Evolutionary conservation across 352 stramenopile genomes (phyloP).

Genomic region (Phytophthora agathidicida): DNA sequence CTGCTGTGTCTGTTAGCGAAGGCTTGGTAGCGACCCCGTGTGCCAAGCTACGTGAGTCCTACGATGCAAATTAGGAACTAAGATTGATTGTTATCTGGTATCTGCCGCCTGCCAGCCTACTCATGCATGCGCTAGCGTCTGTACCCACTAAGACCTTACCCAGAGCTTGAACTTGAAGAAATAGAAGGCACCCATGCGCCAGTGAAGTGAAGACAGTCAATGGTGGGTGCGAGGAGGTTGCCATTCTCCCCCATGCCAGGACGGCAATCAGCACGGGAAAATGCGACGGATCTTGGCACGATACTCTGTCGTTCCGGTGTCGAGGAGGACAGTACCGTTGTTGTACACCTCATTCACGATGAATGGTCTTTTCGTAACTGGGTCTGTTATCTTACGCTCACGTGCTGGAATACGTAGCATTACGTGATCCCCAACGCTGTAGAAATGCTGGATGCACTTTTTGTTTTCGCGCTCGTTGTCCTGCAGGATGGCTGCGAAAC

Average conservation of each 20-base stretch:
- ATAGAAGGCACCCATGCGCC: too few relatives aligned
- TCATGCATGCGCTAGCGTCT: too few relatives aligned
- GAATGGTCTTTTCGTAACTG: constrained; percentile 5
- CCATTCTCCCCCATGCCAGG: constrained; percentile 12
- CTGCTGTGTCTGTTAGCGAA: too few relatives aligned
- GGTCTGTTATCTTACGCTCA: background rate
- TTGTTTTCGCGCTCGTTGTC: constrained; percentile 14
- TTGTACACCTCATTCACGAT: constrained; percentile 9
- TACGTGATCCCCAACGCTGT: constrained; percentile 4
- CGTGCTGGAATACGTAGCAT: constrained; percentile 2
- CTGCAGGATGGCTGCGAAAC: constrained; percentile 10
- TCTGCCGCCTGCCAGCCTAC: too few relatives aligned
- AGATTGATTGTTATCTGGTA: too few relatives aligned
- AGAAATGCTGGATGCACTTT: constrained; percentile 8
- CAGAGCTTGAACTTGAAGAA: too few relatives aligned
- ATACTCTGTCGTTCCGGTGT: background rate
- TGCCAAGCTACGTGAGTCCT: constrained; percentile 11
- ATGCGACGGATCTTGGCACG: constrained; percentile 17
- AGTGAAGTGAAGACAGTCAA: too few relatives aligned
- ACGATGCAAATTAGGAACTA: constrained; percentile 4
- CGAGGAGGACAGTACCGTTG: constrained; percentile 10
- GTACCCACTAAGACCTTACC: too few relatives aligned
- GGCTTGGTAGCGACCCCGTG: too few relatives aligned
- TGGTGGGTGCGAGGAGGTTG: too few relatives aligned
- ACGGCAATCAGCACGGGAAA: constrained; percentile 1